Conservation (phyloP, 441 rosid species). For the Populus tomentosa region DNA sequence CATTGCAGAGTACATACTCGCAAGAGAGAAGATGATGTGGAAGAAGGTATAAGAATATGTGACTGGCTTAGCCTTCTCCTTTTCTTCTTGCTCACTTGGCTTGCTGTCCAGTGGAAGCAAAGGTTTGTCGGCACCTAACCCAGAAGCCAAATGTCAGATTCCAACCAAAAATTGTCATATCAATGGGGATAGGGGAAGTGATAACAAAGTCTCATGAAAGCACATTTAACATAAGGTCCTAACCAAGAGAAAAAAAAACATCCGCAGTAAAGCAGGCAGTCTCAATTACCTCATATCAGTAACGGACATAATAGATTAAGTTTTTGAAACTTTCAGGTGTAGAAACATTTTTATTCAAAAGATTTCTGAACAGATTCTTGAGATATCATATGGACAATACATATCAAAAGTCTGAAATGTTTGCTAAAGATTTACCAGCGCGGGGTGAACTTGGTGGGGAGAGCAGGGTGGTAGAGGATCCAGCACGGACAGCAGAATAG, state of each 20-base stretch:
- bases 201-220: neutral
- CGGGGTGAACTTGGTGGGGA: slow-evolving; percentile 84
- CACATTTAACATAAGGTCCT: neutral
- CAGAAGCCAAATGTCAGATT: slow-evolving; percentile 9
- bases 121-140: slow-evolving; percentile 56
- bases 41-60: slow-evolving; percentile 89
- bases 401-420: neutral
- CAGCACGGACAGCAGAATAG: slow-evolving; percentile 93
- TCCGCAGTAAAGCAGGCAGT: neutral
- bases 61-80: slow-evolving; percentile 68
- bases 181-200: neutral
- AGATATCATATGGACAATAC: neutral
- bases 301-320: neutral
- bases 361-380: neutral
- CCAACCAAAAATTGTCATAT: neutral
- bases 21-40: slow-evolving; percentile 95
- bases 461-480: slow-evolving; percentile 78
- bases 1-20: slow-evolving; percentile 98
- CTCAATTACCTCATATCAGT: neutral
- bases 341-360: neutral
- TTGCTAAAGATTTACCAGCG: slow-evolving; percentile 47
- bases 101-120: slow-evolving; percentile 79
- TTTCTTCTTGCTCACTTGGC: slow-evolving; percentile 59
- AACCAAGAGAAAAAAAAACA: neutral
- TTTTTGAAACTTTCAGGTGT: neutral